A percentile compares a stretch with the other conserved stretches of the same genome.
Evolutionary conservation across 2,329 filamentous ascomycete genomes (phyloP).

Genomic region (Aspergillus fumigatus): DNA sequence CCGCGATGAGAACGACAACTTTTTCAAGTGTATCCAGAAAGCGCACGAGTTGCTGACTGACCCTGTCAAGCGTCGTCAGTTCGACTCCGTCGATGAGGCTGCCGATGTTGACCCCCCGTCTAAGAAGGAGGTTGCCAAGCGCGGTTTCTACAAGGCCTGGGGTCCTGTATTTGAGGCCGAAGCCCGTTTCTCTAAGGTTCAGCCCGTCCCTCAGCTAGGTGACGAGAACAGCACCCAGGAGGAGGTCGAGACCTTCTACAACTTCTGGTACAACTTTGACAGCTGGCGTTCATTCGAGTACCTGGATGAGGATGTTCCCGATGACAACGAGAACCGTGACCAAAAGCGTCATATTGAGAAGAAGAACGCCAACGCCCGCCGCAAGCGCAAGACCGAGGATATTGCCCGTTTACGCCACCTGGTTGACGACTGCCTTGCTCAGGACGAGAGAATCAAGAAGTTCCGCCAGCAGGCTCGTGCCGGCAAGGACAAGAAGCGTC

Average conservation of each 20-base stretch:
- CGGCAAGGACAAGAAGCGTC: conserved; percentile 90
- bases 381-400: conserved; percentile 99
- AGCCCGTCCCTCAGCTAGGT: conserved; percentile 84
- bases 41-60: conserved; percentile 90
- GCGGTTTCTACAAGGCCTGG: conserved; percentile 96
- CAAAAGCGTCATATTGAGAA: conserved; percentile 98
- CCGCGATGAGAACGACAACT: conserved; percentile 83
- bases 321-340: conserved; percentile 98
- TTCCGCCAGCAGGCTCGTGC: conserved; percentile 91
- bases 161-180: conserved; percentile 84
- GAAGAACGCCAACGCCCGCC: conserved; percentile 95
- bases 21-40: conserved; percentile 99
- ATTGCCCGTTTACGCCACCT: conserved; percentile 83
- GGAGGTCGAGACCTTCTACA: conserved; percentile 93
- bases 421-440: conserved; percentile 77
- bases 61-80: conserved; percentile 88
- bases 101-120: conserved; percentile 87
- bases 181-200: conserved; percentile 82
- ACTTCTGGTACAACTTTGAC: conserved; percentile 99
- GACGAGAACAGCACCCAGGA: conserved; percentile 79
- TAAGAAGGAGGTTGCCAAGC: conserved; percentile 83
- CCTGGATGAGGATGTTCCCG: conserved; percentile 95
- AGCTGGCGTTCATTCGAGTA: conserved; percentile 98
- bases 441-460: conserved; percentile 93
- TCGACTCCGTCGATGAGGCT: conserved; percentile 91